A percentile compares a stretch with the other conserved stretches of the same genome.
These are phyloP conservation scores for Amanita molliuscula DNA, from an alignment of 768 basidiomycete species.

Conservation along the genomic window DNA sequence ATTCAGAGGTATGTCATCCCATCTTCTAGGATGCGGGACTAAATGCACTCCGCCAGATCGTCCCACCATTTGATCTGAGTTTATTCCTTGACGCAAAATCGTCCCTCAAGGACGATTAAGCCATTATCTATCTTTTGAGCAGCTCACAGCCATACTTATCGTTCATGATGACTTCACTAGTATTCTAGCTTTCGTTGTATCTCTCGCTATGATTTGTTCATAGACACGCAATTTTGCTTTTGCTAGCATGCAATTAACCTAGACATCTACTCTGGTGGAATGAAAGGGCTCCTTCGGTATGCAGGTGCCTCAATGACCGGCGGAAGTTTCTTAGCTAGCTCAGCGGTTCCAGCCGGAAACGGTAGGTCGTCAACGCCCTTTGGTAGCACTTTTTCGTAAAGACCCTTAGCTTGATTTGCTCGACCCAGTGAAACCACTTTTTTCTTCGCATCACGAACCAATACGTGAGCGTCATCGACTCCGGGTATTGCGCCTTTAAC, in stretches of 20 bases:
- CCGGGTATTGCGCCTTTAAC: conserved; percentile 91
- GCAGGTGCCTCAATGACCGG: conserved; percentile 62
- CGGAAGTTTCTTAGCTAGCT: conserved; percentile 60
- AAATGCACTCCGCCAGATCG: conserved; percentile 19
- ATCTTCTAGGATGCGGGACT: background rate
- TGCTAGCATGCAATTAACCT: background rate
- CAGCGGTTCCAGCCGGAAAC: conserved; percentile 82
- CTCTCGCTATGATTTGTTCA: background rate
- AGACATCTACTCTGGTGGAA: conserved; percentile 43
- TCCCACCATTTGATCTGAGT: conserved; percentile 45
- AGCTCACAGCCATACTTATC: background rate
- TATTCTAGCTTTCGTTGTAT: background rate
- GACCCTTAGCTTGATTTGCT: conserved; percentile 59
- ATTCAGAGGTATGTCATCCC: conserved; percentile 5
- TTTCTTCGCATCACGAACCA: conserved; percentile 86
- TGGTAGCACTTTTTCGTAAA: conserved; percentile 70
- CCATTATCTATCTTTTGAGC: background rate
- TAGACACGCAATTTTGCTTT: background rate
- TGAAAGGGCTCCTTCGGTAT: conserved; percentile 69
- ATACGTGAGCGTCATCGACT: conserved; percentile 76
- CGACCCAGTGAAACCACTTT: conserved; percentile 53
- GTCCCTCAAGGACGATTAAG: background rate
- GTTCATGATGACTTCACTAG: background rate
- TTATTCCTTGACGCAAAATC: conserved; percentile 39
- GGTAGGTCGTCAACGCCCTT: conserved; percentile 80